Base-by-base conservation (phyloP, 768 basidiomycete species). In the Leccinellum albellum region DNA sequence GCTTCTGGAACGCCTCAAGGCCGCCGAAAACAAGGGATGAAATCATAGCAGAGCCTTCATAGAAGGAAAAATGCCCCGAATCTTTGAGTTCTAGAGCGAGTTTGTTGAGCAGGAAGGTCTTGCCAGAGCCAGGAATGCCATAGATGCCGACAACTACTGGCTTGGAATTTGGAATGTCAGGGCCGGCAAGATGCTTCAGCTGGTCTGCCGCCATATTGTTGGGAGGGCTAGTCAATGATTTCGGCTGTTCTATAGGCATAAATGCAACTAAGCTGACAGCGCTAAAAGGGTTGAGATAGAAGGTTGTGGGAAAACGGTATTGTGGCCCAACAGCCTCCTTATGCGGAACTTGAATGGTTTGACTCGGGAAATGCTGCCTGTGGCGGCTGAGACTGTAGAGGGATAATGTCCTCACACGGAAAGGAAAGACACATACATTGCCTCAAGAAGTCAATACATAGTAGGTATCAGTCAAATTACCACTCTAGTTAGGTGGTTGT, bases 61-160 rank as follows among this genome's bases (percentile, higher is more conserved):
- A 58, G 54, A 58, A 58, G 54, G 57, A 56, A 35, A 58, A 58
- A 56, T 58, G 24, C 23, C 54, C 57, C 24, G 57, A 56, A 56
- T 56, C 48, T 50, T 56, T 6, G 42, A 58, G 57, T 50, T 56
- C 47, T 56, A 56, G 48, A n/a, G 44, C 17, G 33, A 58, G 57
- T 57, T 51, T 58, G 49, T 58, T 44, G 42, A 58, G 57, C 28
- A 59, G 17, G 45, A 59, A 59, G 50, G 58, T 59, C 55, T 59
- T 59, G 44, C 58, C 58, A 57, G 55, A 59, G 55, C 58, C 58
- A 7, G 58, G 58, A 59, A 59, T 57, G 49, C 58, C 58, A 23
- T 59, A 59, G 55, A 59, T 10, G 58, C 58, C 55, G 21, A 59
- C 2, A 23, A 59, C 55, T 15, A 51, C 49, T 57, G 58, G 55